Base-by-base conservation (phyloP, 805 yeast species). In the Teunomyces kruisii region DNA sequence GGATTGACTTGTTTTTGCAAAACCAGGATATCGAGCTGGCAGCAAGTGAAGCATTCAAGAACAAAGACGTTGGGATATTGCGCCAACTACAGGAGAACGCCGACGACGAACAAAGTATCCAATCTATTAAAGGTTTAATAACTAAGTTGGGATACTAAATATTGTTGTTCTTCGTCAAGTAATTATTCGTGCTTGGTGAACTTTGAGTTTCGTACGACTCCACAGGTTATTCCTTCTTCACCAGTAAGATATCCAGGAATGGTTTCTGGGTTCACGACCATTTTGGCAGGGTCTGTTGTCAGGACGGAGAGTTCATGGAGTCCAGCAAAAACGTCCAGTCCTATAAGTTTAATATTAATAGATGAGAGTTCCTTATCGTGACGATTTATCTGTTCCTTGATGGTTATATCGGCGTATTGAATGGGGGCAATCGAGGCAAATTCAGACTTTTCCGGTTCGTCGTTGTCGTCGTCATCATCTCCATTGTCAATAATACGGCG, bases 161-260 rank as follows among this genome's bases (percentile, higher is more conserved):
- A 19, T 19, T 19, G 6, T 19, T 19, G 22, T 19, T 3, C 22
- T 19, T 19, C 22, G 22, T n/a, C 22, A 4, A 19, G 6, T 19
- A 19, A 28, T 15, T 42, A 14, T 9, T 16, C 9, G 27, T 26
- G 31, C 13, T 12, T 39, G 15, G 32, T 42, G 30, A 48, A 48
- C 15, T 17, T 32, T 3, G 40, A 29, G 24, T 47, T 36, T 19
- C 30, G 31, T 3, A 51, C 46, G 5, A 50, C 54, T 0, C 90
- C 90, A 30, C 77, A 67, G 32, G 65, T 64, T 1, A 63, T 53
- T 0, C 86, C 85, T 49, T 83, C 83, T 59, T 86, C 89, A 2
- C 95, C 96, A 3, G 91, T 81, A 27, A 88, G 61, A 91, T 90
- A 88, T 26, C 81, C 76, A 0, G 96, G 96, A 12, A 86, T 64